Percentiles rank a stretch among this genome's conserved stretches.
These are phyloP conservation scores for Suhomyces sp. DNA, from an alignment of 805 yeast species.

Conservation along the genomic window DNA sequence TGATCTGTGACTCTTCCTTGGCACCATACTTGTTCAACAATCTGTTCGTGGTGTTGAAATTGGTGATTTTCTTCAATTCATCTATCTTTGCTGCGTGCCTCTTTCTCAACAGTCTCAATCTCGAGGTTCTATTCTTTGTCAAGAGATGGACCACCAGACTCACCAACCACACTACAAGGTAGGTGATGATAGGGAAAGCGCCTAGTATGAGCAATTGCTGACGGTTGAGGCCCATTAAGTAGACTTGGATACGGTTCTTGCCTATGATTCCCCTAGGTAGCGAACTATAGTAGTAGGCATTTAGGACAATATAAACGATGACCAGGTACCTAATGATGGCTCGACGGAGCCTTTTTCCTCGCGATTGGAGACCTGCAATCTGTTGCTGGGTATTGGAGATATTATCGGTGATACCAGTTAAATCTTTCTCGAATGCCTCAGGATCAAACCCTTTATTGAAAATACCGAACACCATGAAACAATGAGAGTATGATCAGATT, in stretches of 20 bases:
- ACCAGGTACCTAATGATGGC: conserved; percentile 17
- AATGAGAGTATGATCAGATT: too few relatives aligned
- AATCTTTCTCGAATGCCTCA: conserved; percentile 42
- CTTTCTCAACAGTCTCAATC: conserved; percentile 32
- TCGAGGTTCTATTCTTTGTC: conserved; percentile 20
- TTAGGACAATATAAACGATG: conserved; percentile 21
- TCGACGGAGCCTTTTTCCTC: conserved; percentile 17
- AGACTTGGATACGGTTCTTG: conserved; percentile 21
- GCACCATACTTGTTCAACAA: conserved; percentile 57
- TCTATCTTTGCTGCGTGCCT: conserved; percentile 58
- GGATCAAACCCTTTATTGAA: conserved; percentile 37
- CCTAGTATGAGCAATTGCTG: conserved; percentile 15
- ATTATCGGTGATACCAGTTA: conserved; percentile 35
- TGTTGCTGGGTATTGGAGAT: conserved; percentile 30
- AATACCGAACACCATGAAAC: conserved; percentile 31
- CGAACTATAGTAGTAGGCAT: conserved; percentile 22
- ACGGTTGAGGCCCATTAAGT: conserved; percentile 25
- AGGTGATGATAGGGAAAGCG: conserved; percentile 24
- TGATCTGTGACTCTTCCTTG: background rate
- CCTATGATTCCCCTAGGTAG: conserved; percentile 16
- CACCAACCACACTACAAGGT: conserved; percentile 17
- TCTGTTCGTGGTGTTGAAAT: conserved; percentile 74
- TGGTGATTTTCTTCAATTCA: conserved; percentile 68
- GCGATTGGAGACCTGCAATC: conserved; percentile 14
- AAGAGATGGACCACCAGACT: conserved; percentile 18